Conservation (phyloP, 2,329 filamentous ascomycete species). For the Xylaria multiplex region DNA sequence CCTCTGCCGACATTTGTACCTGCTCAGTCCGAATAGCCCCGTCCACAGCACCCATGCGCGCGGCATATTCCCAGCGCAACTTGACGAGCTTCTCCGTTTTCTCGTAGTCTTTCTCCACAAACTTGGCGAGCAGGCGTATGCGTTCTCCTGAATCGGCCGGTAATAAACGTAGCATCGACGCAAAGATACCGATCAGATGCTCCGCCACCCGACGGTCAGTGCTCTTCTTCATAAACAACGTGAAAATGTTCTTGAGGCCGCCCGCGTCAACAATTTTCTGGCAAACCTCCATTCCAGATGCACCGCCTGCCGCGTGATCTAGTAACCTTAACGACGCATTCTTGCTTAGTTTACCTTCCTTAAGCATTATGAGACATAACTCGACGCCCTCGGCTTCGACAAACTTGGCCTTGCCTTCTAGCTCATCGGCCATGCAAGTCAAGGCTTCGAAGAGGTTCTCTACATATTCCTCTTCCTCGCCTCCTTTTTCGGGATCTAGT, state of each 20-base stretch:
- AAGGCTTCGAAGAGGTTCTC: constrained; percentile 92
- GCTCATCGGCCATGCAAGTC: constrained; percentile 81
- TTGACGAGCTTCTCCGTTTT: constrained; percentile 80
- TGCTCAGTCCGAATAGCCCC: constrained; percentile 68
- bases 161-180: constrained; percentile 80
- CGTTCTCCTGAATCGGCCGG: constrained; percentile 80
- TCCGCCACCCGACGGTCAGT: constrained; percentile 74
- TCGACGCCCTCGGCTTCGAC: constrained; percentile 92
- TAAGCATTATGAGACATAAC: constrained; percentile 89
- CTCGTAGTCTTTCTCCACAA: constrained; percentile 92
- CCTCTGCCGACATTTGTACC: constrained; percentile 63
- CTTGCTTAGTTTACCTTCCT: constrained; percentile 87
- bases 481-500: constrained; percentile 84
- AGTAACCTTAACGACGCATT: constrained; percentile 80
- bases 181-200: constrained; percentile 86
- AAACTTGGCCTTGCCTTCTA: constrained; percentile 80
- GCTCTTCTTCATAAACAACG: constrained; percentile 84
- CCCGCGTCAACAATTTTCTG: constrained; percentile 81
- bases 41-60: constrained; percentile 70
- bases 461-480: constrained; percentile 92
- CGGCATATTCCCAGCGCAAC: constrained; percentile 76
- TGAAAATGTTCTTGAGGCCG: constrained; percentile 85
- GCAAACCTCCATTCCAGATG: constrained; percentile 70
- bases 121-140: constrained; percentile 89
- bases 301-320: constrained; percentile 77